These are phyloP conservation scores for Polyplosphaeria fusca DNA, from an alignment of 495 filamentous ascomycete species.

Conservation along the genomic window DNA sequence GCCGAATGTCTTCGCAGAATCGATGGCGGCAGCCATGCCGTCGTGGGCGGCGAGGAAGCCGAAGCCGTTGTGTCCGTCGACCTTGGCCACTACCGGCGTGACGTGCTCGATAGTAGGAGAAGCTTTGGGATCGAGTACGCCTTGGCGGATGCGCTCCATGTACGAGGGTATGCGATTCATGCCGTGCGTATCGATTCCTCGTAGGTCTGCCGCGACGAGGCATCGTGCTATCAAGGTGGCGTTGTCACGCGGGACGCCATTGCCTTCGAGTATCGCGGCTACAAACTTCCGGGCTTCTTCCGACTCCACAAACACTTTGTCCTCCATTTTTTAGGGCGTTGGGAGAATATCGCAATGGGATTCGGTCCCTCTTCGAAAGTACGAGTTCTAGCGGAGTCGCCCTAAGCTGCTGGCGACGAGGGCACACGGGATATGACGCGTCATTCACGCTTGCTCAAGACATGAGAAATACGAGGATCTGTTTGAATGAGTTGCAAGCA, in stretches of 20 bases:
- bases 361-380: neutral
- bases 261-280: conserved; percentile 50
- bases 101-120: conserved; percentile 54
- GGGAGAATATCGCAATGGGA: neutral
- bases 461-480: too few relatives aligned
- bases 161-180: conserved; percentile 74
- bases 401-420: too few relatives aligned
- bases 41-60: conserved; percentile 64
- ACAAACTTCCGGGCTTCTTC: conserved; percentile 42
- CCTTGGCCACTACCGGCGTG: conserved; percentile 63
- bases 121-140: conserved; percentile 58
- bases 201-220: conserved; percentile 69
- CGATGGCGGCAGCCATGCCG: conserved; percentile 62
- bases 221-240: conserved; percentile 59
- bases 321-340: neutral
- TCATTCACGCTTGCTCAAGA: too few relatives aligned
- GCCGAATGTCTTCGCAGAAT: conserved; percentile 62
- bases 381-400: too few relatives aligned
- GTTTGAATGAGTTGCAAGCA: too few relatives aligned
- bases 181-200: conserved; percentile 76
- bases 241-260: conserved; percentile 55
- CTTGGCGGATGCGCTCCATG: conserved; percentile 64
- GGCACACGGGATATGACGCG: too few relatives aligned
- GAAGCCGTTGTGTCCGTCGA: conserved; percentile 72
- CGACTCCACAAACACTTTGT: conserved; percentile 8